phyloP scores from a whole-genome alignment of 768 basidiomycete genomes.

The Hygrocybe punicea region DNA sequence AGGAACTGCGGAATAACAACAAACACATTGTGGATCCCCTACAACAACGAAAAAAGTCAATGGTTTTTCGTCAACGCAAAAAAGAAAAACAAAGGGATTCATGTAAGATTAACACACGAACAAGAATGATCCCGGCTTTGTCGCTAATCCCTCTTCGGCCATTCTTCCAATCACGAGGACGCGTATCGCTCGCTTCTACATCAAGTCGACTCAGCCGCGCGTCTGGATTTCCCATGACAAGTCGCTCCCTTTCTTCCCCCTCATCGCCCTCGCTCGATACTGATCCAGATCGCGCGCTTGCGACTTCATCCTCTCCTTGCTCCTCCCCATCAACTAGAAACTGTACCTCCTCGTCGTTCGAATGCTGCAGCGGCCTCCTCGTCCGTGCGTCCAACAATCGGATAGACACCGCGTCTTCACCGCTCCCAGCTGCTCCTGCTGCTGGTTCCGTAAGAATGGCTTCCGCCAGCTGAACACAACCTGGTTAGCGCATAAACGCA shows the following conservation, averaged over 20 bases:
- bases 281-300: slow-evolving; percentile 1
- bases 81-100: neutral
- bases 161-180: slow-evolving; percentile 22
- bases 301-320: slow-evolving; percentile 25
- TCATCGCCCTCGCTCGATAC: neutral
- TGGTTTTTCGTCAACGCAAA: neutral
- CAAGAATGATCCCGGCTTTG: slow-evolving; percentile 86
- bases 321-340: slow-evolving; percentile 28
- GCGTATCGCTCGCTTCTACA: slow-evolving; percentile 36
- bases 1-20: slow-evolving; percentile 94
- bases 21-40: slow-evolving; percentile 96
- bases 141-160: slow-evolving; percentile 51
- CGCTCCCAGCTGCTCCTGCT: slow-evolving; percentile 43
- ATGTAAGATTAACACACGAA: slow-evolving; percentile 34
- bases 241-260: slow-evolving; percentile 4
- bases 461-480: slow-evolving; percentile 62
- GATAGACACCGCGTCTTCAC: slow-evolving; percentile 39
- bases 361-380: slow-evolving; percentile 9
- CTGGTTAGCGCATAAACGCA: neutral
- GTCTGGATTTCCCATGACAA: slow-evolving; percentile 40
- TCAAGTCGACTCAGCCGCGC: slow-evolving; percentile 51
- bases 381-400: slow-evolving; percentile 46
- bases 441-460: slow-evolving; percentile 72
- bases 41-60: neutral
- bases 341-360: slow-evolving; percentile 29